These are phyloP conservation scores for Lophiotrema nucula DNA, from an alignment of 495 filamentous ascomycete species.

Conservation along the genomic window DNA sequence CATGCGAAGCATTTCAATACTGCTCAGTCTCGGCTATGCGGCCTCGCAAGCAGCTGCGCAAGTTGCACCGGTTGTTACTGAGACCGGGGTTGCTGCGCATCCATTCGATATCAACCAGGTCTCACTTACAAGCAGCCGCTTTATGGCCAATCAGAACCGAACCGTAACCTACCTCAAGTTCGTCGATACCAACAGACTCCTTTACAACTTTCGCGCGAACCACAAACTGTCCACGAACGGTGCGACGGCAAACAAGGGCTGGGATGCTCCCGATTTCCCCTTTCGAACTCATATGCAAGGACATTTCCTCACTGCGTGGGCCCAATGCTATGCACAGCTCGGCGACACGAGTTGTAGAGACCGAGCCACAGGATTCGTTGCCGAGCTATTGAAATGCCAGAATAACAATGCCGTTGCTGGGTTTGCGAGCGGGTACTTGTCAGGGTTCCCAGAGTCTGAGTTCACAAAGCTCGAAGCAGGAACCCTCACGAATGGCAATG, in stretches of 20 bases:
- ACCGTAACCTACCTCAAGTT: constrained; percentile 41
- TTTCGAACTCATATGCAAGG: constrained; percentile 45
- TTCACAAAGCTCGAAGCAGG: constrained; percentile 37
- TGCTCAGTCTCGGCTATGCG: too few species aligned
- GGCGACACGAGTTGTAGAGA: constrained; percentile 37
- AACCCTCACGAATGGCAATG: constrained; percentile 36
- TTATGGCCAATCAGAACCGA: constrained; percentile 41
- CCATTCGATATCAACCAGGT: constrained; percentile 40
- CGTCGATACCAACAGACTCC: constrained; percentile 40
- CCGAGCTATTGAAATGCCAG: constrained; percentile 43
- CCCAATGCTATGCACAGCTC: constrained; percentile 35
- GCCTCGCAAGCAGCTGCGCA: too few species aligned
- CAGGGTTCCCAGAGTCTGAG: constrained; percentile 44
- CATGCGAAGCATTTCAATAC: too few species aligned
- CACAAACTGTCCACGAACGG: constrained; percentile 40
- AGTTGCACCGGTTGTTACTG: too few species aligned
- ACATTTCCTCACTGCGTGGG: constrained; percentile 42
- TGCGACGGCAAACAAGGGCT: constrained; percentile 39
- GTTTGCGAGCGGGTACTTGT: constrained; percentile 37
- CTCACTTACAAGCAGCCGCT: constrained; percentile 37
- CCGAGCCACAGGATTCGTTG: constrained; percentile 40
- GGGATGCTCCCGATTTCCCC: constrained; percentile 44
- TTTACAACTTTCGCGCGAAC: constrained; percentile 44
- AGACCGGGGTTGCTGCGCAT: constrained; percentile 30
- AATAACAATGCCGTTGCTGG: constrained; percentile 38